A percentile compares a stretch with the other conserved stretches of the same genome.
Conservation (phyloP, 1,139 yeast species). For the Blastobotrys capitulatus region DNA sequence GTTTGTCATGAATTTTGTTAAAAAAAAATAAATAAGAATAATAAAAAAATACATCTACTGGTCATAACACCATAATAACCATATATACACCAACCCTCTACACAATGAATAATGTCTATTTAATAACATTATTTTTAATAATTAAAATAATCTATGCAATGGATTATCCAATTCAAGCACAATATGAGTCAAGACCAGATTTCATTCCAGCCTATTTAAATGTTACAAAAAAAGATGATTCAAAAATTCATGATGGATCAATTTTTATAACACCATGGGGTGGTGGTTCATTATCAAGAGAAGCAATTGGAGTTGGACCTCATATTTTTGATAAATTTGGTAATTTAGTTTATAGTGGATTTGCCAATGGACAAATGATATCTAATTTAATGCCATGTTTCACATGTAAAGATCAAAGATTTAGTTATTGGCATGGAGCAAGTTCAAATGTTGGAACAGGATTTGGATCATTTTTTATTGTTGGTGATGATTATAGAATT, state of each 20-base stretch:
- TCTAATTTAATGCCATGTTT: constrained; percentile 1
- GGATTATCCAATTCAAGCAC: not conserved
- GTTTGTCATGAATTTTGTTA: no score
- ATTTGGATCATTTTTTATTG: constrained; percentile 13
- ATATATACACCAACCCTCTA: no score
- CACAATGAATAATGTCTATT: no score
- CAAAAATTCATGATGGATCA: constrained; percentile 6
- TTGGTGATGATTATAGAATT: constrained; percentile 14
- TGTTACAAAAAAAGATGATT: constrained; percentile 10
- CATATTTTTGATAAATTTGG: constrained; percentile 14
- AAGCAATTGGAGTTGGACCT: constrained; percentile 13
- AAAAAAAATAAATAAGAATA: no score
- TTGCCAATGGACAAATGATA: constrained; percentile 4
- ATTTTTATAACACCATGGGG: constrained; percentile 16
- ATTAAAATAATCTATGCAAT: not conserved
- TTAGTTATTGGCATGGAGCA: constrained; percentile 14
- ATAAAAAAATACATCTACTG: no score
- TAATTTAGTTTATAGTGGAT: constrained; percentile 17
- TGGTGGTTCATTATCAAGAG: constrained; percentile 4
- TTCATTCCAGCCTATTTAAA: constrained; percentile 14
- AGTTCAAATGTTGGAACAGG: constrained; percentile 15
- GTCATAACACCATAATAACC: no score
- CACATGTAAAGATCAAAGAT: not conserved
- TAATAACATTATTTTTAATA: no score
- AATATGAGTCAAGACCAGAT: constrained; percentile 15